Evolutionary conservation across 148 eudicot genomes (phyloP).

Genomic region (Rhododendron williamsianum): DNA sequence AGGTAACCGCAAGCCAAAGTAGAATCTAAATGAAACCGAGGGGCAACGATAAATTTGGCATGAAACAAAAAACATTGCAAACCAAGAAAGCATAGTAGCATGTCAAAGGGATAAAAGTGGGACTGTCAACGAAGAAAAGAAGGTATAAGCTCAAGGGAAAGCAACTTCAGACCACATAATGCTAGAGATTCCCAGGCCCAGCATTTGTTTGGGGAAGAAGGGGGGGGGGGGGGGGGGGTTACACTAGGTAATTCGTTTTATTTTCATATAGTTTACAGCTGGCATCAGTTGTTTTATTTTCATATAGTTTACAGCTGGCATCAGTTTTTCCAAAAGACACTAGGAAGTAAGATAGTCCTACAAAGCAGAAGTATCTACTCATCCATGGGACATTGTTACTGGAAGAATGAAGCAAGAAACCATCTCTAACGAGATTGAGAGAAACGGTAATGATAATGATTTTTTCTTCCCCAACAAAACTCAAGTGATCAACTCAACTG

Average conservation of each 20-base stretch:
- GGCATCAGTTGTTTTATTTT: too few species aligned
- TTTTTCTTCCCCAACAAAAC: neutral
- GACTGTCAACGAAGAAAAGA: neutral
- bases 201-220: too few species aligned
- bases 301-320: neutral
- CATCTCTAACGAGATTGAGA: neutral
- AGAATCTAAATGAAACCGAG: neutral
- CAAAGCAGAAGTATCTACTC: neutral
- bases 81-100: neutral
- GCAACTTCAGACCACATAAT: neutral
- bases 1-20: conserved; percentile 1
- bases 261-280: neutral
- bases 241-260: neutral
- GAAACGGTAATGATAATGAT: neutral
- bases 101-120: neutral
- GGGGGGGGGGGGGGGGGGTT: too few species aligned
- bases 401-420: neutral
- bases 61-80: neutral
- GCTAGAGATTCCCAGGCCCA: too few species aligned
- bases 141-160: neutral
- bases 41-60: neutral
- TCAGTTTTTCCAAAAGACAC: neutral
- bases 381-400: neutral
- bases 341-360: neutral
- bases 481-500: neutral